Conservation (phyloP, 2,329 filamentous ascomycete genomes). For the Trichothecium sympodiale region DNA sequence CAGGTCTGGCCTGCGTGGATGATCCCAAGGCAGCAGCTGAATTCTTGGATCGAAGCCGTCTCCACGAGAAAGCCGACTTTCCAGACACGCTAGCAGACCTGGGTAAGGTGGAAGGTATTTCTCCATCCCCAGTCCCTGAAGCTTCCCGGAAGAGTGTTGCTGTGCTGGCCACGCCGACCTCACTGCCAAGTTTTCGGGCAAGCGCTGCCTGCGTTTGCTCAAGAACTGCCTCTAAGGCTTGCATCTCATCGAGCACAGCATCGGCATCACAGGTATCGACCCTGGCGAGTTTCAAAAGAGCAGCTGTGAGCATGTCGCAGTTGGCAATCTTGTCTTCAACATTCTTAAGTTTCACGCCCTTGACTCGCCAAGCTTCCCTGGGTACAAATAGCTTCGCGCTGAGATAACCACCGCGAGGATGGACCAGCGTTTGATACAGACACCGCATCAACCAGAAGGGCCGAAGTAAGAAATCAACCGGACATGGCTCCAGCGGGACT, state of each 20-base stretch:
- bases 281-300: constrained; percentile 68
- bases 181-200: constrained; percentile 77
- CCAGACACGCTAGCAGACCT: constrained; percentile 52
- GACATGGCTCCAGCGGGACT: constrained; percentile 78
- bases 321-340: constrained; percentile 89
- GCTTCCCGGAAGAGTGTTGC: constrained; percentile 67
- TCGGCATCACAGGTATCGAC: constrained; percentile 89
- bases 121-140: constrained; percentile 33
- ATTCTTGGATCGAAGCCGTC: constrained; percentile 80
- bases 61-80: constrained; percentile 75
- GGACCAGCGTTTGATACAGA: constrained; percentile 82
- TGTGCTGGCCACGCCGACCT: constrained; percentile 74
- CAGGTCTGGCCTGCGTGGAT: constrained; percentile 23
- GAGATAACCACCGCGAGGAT: constrained; percentile 84
- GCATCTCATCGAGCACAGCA: constrained; percentile 88
- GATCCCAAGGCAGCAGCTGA: constrained; percentile 52
- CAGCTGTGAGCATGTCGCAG: constrained; percentile 83
- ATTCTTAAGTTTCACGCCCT: constrained; percentile 83
- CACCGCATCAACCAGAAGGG: constrained; percentile 98
- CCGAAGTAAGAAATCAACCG: constrained; percentile 75
- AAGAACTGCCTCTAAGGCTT: constrained; percentile 71
- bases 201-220: constrained; percentile 73
- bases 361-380: constrained; percentile 85
- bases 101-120: constrained; percentile 28
- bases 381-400: constrained; percentile 89